Conservation (phyloP, 2,329 filamentous ascomycete species). For the Alternaria gansuensis region DNA sequence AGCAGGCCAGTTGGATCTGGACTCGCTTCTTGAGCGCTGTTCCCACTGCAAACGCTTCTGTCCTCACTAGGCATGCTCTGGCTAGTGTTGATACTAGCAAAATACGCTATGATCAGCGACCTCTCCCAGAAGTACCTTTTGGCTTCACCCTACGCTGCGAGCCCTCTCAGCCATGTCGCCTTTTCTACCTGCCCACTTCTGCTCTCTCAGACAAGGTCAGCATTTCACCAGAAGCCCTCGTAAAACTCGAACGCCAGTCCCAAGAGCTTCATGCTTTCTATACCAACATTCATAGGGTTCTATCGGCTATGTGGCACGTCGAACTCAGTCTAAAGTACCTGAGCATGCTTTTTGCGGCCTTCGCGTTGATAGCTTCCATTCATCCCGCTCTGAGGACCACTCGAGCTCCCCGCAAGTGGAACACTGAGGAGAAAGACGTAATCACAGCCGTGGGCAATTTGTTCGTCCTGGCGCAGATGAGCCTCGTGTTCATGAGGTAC, state of each 20-base stretch:
- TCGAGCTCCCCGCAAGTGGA: too few species aligned
- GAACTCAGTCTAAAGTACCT: too few species aligned
- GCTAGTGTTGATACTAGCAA: neutral
- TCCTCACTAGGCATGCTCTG: neutral
- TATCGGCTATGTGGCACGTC: neutral
- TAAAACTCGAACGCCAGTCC: neutral
- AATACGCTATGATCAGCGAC: neutral
- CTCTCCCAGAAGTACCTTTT: slow-evolving; percentile 17
- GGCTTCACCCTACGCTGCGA: slow-evolving; percentile 25
- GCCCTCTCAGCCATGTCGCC: slow-evolving; percentile 15
- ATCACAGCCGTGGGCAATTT: neutral
- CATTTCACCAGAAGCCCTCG: neutral
- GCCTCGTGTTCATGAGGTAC: neutral
- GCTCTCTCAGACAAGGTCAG: neutral
- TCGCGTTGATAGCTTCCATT: too few species aligned
- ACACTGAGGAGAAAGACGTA: neutral
- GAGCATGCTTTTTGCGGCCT: too few species aligned
- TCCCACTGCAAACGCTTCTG: neutral
- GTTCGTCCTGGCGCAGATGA: neutral
- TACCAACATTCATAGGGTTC: neutral
- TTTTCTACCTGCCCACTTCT: slow-evolving; percentile 9
- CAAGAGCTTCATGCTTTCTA: neutral
- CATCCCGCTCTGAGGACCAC: neutral
- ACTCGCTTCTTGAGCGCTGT: neutral
- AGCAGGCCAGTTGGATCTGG: slow-evolving; percentile 5